These are phyloP conservation scores for Secale cereale DNA, from an alignment of 176 grass and related monocot genomes.

Conservation along the genomic window DNA sequence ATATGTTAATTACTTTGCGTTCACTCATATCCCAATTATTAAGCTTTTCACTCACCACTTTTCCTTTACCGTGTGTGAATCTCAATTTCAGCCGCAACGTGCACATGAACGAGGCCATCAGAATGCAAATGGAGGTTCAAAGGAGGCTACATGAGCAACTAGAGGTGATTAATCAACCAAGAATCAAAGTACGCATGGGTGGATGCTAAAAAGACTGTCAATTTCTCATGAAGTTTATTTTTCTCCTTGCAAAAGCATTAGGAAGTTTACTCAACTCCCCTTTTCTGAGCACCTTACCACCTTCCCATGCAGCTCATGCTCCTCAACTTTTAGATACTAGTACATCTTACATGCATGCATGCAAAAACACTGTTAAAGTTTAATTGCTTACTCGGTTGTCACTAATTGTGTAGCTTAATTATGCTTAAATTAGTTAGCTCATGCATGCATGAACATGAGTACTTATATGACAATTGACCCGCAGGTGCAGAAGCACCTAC, in stretches of 20 bases:
- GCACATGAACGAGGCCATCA: constrained; percentile 73
- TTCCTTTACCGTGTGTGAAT: constrained; percentile 1
- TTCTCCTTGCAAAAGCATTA: constrained; percentile 25
- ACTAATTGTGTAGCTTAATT: background rate
- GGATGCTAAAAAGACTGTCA: constrained; percentile 14
- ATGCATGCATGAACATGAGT: constrained; percentile 18
- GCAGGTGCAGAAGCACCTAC: constrained; percentile 95
- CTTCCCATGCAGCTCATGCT: constrained; percentile 27
- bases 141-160: constrained; percentile 93
- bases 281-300: background rate
- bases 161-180: constrained; percentile 48
- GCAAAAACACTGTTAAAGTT: constrained; percentile 27
- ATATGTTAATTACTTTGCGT: background rate
- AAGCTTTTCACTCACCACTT: constrained; percentile 14
- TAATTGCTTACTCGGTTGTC: background rate
- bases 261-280: constrained; percentile 46
- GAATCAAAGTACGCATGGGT: constrained; percentile 5
- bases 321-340: constrained; percentile 23
- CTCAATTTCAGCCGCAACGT: constrained; percentile 61
- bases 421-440: background rate
- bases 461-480: constrained; percentile 15
- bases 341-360: background rate
- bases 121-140: constrained; percentile 96
- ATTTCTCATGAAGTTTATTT: constrained; percentile 38
- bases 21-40: constrained; percentile 15